phyloP scores from a whole-genome alignment of 345 rosid genomes.

The Rubroshorea leprosula region DNA sequence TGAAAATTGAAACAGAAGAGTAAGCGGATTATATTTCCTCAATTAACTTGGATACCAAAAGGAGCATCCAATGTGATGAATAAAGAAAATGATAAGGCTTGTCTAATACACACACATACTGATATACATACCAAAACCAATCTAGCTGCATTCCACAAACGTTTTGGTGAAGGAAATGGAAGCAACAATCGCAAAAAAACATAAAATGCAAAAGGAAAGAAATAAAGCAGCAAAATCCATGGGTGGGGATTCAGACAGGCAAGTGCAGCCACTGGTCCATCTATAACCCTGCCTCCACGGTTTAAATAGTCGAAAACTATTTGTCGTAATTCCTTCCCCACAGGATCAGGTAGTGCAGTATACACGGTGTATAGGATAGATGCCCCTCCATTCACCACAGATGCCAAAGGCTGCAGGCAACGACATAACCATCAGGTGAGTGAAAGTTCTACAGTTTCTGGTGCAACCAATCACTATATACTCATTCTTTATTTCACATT shows the following conservation, averaged over 20 bases:
- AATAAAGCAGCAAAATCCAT: slow-evolving; percentile 26
- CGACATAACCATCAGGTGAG: neutral
- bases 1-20: neutral
- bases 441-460: neutral
- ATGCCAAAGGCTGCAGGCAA: slow-evolving; percentile 31
- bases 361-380: slow-evolving; percentile 24
- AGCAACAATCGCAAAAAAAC: slow-evolving; percentile 25
- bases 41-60: too few species aligned
- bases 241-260: slow-evolving; percentile 30
- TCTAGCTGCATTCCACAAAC: slow-evolving; percentile 26
- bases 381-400: slow-evolving; percentile 36
- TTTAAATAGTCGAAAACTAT: slow-evolving; percentile 30
- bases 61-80: too few species aligned
- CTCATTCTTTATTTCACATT: too few species aligned
- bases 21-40: neutral
- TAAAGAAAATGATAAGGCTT: too few species aligned
- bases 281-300: slow-evolving; percentile 30
- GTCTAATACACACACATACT: too few species aligned
- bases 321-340: slow-evolving; percentile 20
- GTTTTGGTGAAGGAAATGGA: slow-evolving; percentile 32
- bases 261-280: slow-evolving; percentile 25
- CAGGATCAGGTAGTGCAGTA: slow-evolving; percentile 21
- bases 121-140: slow-evolving; percentile 24
- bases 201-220: slow-evolving; percentile 26
- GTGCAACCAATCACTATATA: neutral